Conservation (phyloP, 768 basidiomycete species). For the Russula ochroleuca region DNA sequence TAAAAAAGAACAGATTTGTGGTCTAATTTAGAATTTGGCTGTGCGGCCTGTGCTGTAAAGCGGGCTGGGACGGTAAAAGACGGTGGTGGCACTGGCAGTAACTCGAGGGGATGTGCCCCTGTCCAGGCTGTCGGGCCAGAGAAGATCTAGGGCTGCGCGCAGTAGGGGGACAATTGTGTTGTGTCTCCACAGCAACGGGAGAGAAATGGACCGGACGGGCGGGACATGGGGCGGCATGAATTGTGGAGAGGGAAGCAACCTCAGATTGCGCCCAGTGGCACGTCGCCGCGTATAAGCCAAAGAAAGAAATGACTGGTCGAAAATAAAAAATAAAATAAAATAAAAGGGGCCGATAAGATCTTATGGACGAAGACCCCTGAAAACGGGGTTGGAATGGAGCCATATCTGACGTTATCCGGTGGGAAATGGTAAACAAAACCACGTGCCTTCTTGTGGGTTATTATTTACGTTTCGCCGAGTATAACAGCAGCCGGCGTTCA, state of each 20-base stretch:
- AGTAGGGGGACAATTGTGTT: slow-evolving; percentile 3
- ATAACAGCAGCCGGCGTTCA: slow-evolving; percentile 28
- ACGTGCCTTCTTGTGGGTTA: slow-evolving; percentile 22
- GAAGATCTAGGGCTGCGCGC: neutral
- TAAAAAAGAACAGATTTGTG: neutral
- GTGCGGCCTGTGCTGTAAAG: neutral
- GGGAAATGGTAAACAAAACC: slow-evolving; percentile 25
- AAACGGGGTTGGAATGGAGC: slow-evolving; percentile 13
- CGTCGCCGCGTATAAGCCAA: slow-evolving; percentile 11
- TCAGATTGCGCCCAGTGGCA: slow-evolving; percentile 1
- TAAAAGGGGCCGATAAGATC: neutral
- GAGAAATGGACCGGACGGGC: neutral
- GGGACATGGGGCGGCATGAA: neutral
- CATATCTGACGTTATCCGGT: slow-evolving; percentile 1
- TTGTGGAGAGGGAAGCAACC: slow-evolving; percentile 13
- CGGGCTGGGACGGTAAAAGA: neutral
- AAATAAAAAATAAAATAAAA: neutral
- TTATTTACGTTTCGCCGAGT: slow-evolving; percentile 26
- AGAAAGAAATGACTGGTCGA: neutral
- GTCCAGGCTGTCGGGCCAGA: slow-evolving; percentile 19
- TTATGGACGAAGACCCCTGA: slow-evolving; percentile 3
- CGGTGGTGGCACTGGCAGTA: slow-evolving; percentile 8
- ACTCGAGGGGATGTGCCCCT: slow-evolving; percentile 10
- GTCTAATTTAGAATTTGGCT: neutral
- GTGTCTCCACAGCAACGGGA: slow-evolving; percentile 26